These are phyloP conservation scores for Leccinum uliginosum DNA, from an alignment of 768 basidiomycete genomes.

Conservation along the genomic window DNA sequence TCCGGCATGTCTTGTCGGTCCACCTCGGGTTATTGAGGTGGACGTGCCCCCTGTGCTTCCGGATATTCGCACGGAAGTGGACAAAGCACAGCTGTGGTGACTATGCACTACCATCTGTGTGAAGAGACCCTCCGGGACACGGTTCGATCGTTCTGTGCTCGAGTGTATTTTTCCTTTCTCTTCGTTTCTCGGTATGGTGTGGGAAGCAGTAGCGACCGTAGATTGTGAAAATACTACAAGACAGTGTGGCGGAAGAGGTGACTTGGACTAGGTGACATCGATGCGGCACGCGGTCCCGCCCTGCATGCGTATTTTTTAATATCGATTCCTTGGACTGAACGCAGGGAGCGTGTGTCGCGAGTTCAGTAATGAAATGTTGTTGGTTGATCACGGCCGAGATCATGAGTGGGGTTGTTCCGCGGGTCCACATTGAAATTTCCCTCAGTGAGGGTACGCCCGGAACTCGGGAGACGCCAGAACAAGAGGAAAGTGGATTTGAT, in stretches of 20 bases:
- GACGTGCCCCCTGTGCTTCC: constrained; percentile 4
- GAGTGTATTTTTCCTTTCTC: neutral
- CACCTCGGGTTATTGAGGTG: constrained; percentile 2
- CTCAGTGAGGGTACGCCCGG: neutral
- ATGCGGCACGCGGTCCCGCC: neutral
- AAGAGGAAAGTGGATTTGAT: no score
- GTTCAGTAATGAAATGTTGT: neutral
- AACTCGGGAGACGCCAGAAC: no score
- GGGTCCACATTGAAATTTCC: neutral
- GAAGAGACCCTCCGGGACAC: neutral
- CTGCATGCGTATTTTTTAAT: neutral
- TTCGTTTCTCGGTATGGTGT: neutral
- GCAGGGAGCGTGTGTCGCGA: neutral
- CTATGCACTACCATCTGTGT: neutral
- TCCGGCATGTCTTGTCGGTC: neutral
- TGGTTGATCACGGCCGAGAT: neutral
- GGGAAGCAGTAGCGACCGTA: neutral
- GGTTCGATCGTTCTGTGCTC: neutral
- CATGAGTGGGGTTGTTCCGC: neutral
- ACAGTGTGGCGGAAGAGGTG: neutral
- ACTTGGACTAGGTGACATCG: neutral
- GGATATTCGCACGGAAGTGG: neutral
- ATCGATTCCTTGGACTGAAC: neutral
- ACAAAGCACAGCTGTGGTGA: neutral
- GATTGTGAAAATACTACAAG: neutral